Conservation (phyloP, 2,329 filamentous ascomycete genomes). For the Biscogniauxia sp. region DNA sequence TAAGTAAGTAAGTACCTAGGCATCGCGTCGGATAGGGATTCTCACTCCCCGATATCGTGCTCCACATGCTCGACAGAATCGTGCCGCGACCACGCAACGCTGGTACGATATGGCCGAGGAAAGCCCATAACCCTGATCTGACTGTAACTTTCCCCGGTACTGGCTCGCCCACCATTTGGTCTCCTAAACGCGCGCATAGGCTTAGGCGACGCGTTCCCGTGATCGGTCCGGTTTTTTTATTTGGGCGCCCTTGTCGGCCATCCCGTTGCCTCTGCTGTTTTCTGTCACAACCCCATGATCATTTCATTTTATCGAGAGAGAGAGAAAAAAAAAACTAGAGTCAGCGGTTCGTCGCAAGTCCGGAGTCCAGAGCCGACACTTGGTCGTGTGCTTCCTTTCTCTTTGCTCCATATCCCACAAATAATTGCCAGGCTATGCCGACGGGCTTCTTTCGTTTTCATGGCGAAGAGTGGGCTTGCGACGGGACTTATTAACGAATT, state of each 20-base stretch:
- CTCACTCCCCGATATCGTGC: neutral
- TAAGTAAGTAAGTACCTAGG: neutral
- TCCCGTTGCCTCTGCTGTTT: neutral
- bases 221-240: neutral
- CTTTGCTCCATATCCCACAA: neutral
- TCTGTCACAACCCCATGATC: neutral
- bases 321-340: too few species aligned
- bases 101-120: neutral
- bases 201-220: neutral
- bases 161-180: neutral
- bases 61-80: neutral
- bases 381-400: neutral
- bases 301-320: neutral
- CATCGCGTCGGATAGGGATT: neutral
- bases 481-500: neutral
- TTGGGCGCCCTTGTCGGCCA: neutral
- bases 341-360: neutral
- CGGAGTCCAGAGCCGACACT: neutral
- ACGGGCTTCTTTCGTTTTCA: neutral
- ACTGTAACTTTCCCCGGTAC: neutral
- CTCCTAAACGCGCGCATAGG: neutral
- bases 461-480: neutral
- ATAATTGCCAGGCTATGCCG: neutral
- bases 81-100: neutral
- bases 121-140: neutral